Evolutionary conservation across 129 eudicot species (phyloP).

Genomic region (Lactuca saligna): DNA sequence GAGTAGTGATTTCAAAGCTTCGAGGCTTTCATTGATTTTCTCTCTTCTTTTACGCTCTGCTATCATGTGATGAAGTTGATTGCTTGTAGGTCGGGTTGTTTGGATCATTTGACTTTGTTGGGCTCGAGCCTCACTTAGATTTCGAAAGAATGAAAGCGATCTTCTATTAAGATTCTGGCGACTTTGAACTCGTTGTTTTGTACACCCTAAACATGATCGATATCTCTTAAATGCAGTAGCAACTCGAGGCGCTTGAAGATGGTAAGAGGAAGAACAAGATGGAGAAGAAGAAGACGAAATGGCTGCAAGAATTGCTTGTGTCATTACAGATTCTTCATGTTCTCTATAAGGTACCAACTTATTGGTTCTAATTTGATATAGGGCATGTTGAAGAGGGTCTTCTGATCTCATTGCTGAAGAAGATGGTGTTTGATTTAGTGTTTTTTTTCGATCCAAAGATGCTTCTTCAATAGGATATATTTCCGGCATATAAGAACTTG

Average conservation of each 20-base stretch:
- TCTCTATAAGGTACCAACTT: constrained; percentile 53
- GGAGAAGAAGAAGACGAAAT: constrained; percentile 46
- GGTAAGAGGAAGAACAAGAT: constrained; percentile 33
- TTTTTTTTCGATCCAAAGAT: constrained; percentile 12
- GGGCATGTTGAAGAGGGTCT: constrained; percentile 38
- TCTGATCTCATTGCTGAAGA: constrained; percentile 18
- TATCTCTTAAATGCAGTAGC: constrained; percentile 58
- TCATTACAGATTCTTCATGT: constrained; percentile 63
- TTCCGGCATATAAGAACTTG: constrained; percentile 21
- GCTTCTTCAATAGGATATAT: constrained; percentile 17
- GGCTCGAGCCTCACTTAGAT: constrained; percentile 29
- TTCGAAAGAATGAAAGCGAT: constrained; percentile 44
- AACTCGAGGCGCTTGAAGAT: constrained; percentile 28
- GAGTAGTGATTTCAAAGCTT: constrained; percentile 70
- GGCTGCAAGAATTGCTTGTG: constrained; percentile 63
- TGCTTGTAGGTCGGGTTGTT: constrained; percentile 41
- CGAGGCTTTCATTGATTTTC: constrained; percentile 77
- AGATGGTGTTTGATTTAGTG: constrained; percentile 25
- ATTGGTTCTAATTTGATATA: constrained; percentile 36
- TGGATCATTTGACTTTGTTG: constrained; percentile 32
- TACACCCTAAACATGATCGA: constrained; percentile 30
- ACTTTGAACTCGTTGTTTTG: constrained; percentile 17
- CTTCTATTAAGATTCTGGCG: constrained; percentile 48
- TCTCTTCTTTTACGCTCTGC: constrained; percentile 69
- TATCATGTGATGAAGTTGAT: constrained; percentile 75